Evolutionary conservation across 2,329 filamentous ascomycete genomes (phyloP).

Genomic region (Aureobasidium leucospermi): DNA sequence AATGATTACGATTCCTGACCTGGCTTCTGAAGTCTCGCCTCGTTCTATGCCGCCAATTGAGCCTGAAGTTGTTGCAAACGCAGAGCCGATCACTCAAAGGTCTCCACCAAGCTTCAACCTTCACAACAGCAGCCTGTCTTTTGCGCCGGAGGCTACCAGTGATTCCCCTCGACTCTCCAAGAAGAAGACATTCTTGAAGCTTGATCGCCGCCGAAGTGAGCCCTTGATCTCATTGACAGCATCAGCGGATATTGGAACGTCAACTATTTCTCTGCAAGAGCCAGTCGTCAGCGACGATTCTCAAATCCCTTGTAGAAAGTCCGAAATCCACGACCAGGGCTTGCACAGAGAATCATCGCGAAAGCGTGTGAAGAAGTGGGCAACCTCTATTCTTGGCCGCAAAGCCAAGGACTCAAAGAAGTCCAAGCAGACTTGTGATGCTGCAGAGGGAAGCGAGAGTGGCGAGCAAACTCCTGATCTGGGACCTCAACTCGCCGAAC

Average conservation of each 20-base stretch:
- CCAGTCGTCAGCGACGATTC: constrained; percentile 15
- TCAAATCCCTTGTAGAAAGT: constrained; percentile 10
- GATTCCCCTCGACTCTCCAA: constrained; percentile 28
- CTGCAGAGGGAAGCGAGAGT: neutral
- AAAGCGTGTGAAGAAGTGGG: constrained; percentile 69
- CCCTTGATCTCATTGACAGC: constrained; percentile 25
- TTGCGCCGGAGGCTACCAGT: neutral
- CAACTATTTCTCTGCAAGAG: constrained; percentile 27
- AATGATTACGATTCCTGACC: constrained; percentile 29
- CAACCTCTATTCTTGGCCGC: constrained; percentile 34
- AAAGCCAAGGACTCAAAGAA: constrained; percentile 16
- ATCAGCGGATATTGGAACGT: constrained; percentile 22
- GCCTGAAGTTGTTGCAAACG: neutral
- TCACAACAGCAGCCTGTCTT: neutral
- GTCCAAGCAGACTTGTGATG: neutral
- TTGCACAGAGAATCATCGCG: constrained; percentile 23
- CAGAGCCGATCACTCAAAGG: neutral
- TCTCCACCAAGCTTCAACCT: neutral
- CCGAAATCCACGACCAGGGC: neutral
- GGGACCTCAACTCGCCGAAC: neutral
- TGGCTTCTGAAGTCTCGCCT: constrained; percentile 33
- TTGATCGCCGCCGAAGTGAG: constrained; percentile 46
- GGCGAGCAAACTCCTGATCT: neutral
- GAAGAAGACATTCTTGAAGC: constrained; percentile 56
- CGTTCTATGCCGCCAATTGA: neutral